Evolutionary conservation across 495 filamentous ascomycete species (phyloP), one percentile per base, ranked within the genome.

Genomic region (Xylaria acuta): DNA sequence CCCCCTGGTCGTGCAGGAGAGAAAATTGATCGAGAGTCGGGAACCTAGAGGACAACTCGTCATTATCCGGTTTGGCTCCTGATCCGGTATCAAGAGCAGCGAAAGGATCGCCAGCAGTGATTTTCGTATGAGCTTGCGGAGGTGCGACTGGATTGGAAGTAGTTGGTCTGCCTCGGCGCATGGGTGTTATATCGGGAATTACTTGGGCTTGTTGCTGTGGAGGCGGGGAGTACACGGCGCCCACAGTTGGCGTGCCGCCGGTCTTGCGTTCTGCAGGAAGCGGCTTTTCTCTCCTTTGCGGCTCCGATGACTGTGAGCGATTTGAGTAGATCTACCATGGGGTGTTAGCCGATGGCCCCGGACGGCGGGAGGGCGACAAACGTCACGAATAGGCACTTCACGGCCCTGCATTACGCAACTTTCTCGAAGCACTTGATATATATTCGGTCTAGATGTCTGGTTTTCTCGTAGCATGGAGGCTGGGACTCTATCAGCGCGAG

Each of bases 11-110:
- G 73, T 97, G 94, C 53, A 97, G 84, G 51, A 98, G 86, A 32
- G 94, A 89, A 78, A 99, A 99, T 74, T 98, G 93, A 72, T 99
- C 95, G 38, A 99, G 85, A 12, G 93, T 93, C 4, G 96, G 96
- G 75, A 98, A 99, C 64, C 92, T 88, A 59, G 89, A 88, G 3
- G 94, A 92, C 65, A 97, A 82, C 74, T 98, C 97, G 74, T 98
- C 96, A 7, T 81, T 82, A 58, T 84, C 82, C 18, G 84, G 84
- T 22, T 85, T 84, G 20, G 82, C 76, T 59, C 85, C 78, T 16
- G 87, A 72, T 64, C 87, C 88, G 40, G 91, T 87, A 78, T 99
- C 96, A 22, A 99, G 84, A 6, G 92, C 93, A 36, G 92, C 92
- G 81, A 98, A 99, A 0, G 96, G 96, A 80, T 99, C 96, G 66